Conservation (phyloP, 176 grass and related monocot species). For the Chloris gayana region DNA sequence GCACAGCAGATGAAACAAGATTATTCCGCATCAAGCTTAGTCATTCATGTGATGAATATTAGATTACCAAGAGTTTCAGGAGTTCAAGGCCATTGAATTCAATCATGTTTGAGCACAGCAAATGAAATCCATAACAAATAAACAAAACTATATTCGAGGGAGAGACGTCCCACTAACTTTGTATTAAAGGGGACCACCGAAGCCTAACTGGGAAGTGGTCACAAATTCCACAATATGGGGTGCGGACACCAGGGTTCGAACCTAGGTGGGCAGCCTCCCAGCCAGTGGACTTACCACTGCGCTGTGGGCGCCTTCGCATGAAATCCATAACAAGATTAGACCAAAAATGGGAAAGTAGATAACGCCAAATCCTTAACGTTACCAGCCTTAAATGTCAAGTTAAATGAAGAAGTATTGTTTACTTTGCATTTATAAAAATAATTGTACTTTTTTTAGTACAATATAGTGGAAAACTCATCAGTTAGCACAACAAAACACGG, state of each 20-base stretch:
- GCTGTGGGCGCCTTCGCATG: too few relatives aligned
- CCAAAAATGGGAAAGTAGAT: background rate
- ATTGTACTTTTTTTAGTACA: background rate
- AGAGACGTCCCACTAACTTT: background rate
- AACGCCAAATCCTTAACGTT: background rate
- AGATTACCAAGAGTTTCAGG: background rate
- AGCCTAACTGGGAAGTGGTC: too few relatives aligned
- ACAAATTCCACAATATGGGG: too few relatives aligned
- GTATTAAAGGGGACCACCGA: too few relatives aligned
- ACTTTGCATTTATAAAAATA: background rate
- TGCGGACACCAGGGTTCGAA: too few relatives aligned
- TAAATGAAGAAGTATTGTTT: background rate
- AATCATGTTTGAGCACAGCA: background rate
- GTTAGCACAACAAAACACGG: background rate
- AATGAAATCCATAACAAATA: background rate
- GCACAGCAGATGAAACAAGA: slow-evolving; percentile 18
- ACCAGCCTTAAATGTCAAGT: background rate
- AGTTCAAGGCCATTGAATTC: background rate
- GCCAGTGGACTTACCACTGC: too few relatives aligned
- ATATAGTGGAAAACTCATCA: background rate
- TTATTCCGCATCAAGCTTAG: slow-evolving; percentile 8
- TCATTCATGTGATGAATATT: background rate
- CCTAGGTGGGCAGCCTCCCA: too few relatives aligned
- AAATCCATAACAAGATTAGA: background rate
- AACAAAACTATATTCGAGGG: too few relatives aligned